phyloP scores from a whole-genome alignment of 202 grass and related monocot genomes.

The Setaria viridis region DNA sequence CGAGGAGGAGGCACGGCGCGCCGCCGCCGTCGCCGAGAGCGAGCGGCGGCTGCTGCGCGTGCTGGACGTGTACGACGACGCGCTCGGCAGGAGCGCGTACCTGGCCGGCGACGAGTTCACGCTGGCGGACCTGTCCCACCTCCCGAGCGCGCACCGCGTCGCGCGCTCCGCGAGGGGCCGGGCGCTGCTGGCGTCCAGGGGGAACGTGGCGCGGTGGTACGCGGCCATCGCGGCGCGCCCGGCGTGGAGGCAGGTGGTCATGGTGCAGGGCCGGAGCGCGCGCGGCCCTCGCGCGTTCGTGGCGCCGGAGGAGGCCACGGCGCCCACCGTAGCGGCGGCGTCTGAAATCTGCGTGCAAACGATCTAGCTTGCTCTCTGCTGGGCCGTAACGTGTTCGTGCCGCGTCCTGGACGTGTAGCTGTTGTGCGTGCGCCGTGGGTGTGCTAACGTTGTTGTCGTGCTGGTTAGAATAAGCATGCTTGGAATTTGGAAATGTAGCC shows the following conservation, averaged over 20 bases:
- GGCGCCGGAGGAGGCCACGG: neutral
- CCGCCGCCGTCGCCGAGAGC: conserved; percentile 15
- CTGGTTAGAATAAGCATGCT: no score
- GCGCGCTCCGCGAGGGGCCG: conserved; percentile 38
- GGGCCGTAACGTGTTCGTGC: no score
- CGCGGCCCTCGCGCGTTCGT: conserved; percentile 2
- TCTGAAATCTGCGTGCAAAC: no score
- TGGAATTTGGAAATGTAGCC: no score
- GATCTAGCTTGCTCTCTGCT: no score
- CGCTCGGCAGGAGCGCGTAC: conserved; percentile 54
- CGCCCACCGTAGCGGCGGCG: no score
- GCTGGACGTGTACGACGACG: conserved; percentile 63
- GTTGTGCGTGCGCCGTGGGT: no score
- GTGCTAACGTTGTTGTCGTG: no score
- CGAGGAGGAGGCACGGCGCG: neutral
- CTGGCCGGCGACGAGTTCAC: conserved; percentile 73
- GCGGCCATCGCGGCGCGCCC: conserved; percentile 49
- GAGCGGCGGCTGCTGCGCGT: conserved; percentile 48
- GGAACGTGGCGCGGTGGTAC: conserved; percentile 66
- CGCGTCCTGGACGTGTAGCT: no score
- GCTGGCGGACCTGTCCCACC: conserved; percentile 75
- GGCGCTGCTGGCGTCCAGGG: conserved; percentile 50
- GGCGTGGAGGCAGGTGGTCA: conserved; percentile 62
- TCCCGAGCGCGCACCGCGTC: conserved; percentile 61
- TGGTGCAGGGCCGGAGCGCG: conserved; percentile 46